Evolutionary conservation across 1,284 basidiomycete genomes (phyloP), one percentile per base, ranked within the genome.

Genomic region (Pseudozyma sp.): DNA sequence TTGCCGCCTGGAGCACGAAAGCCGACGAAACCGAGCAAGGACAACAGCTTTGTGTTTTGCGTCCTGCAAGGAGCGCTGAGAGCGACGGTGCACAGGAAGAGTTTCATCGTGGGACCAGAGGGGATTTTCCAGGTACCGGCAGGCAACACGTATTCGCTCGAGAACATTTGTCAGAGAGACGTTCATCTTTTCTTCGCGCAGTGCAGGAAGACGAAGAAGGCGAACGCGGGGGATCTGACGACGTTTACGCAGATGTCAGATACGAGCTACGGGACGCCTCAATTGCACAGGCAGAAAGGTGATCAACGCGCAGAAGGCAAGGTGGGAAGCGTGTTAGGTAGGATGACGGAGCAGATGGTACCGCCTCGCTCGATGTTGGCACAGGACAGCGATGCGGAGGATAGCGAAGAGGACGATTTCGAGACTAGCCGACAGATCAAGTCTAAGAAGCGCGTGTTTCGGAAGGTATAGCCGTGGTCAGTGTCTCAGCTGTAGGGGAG

Each of bases 141-240:
- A 92, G 94, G 94, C 31, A 99, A 99, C 85, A 89, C 88, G 7
- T 99, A 99, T 85, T 89, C 89, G 56, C 93, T 99, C 82, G 89
- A 92, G 80, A 98, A 98, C 84, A 90, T 96, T 24, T 90, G 89
- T 17, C 88, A 91, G 45, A 89, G 92, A 33, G 90, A 92, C 52
- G 92, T 91, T 11, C 90, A 89, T 78, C 85, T 99, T 8, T 96
- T 96, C 87, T 99, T 99, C 85, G 91, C 94, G 0, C 97, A 98
- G 86, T 92, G 92, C 1, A 89, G 94, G 39, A 92, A 92, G 55
- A 85, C 54, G 3, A 58, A 51, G 10, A 66, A 62, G 47, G 59
- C 57, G 5, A 54, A 53, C 3, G 62, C 51, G 43, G 66, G 62
- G 3, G 71, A 74, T 49, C 19, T 73, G 56, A 68, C 65, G 14